phyloP scores from a whole-genome alignment of 495 filamentous ascomycete species.

The Neurospora terricola region DNA sequence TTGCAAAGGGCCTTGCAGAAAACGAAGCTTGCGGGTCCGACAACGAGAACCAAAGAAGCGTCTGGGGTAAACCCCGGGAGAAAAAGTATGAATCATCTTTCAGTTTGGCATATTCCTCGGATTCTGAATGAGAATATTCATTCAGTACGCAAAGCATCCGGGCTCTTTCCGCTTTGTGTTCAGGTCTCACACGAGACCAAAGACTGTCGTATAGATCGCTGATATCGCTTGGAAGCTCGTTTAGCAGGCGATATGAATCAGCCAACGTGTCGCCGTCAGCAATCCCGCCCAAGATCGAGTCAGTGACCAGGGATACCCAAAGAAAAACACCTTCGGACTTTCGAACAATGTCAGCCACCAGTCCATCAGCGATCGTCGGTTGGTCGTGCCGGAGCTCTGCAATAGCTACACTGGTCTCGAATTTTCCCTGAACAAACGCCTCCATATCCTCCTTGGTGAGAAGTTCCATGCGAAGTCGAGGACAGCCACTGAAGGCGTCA shows the following conservation, averaged over 20 bases:
- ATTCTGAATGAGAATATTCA: rapidly evolving
- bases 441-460: conserved; percentile 21
- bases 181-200: not conserved
- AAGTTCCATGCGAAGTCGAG: conserved; percentile 14
- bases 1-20: not conserved
- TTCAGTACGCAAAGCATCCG: not conserved
- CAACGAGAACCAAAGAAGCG: not conserved
- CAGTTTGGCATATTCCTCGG: too few species aligned
- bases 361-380: not conserved
- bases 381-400: not conserved
- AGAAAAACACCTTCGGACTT: conserved; percentile 31
- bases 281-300: conserved; percentile 19
- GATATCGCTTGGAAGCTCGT: conserved; percentile 20
- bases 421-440: conserved; percentile 5
- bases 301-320: conserved; percentile 31
- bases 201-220: not conserved
- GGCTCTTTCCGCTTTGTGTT: not conserved
- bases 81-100: too few species aligned
- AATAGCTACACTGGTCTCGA: not conserved
- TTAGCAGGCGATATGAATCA: conserved; percentile 14
- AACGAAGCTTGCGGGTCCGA: too few species aligned
- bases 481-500: conserved; percentile 16
- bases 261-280: conserved; percentile 16
- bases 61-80: not conserved
- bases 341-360: conserved; percentile 15